Evolutionary conservation across 164 flowering plant genomes (phyloP), one percentile per base, ranked within the genome.

Genomic region (Paratinospora sagittata): DNA sequence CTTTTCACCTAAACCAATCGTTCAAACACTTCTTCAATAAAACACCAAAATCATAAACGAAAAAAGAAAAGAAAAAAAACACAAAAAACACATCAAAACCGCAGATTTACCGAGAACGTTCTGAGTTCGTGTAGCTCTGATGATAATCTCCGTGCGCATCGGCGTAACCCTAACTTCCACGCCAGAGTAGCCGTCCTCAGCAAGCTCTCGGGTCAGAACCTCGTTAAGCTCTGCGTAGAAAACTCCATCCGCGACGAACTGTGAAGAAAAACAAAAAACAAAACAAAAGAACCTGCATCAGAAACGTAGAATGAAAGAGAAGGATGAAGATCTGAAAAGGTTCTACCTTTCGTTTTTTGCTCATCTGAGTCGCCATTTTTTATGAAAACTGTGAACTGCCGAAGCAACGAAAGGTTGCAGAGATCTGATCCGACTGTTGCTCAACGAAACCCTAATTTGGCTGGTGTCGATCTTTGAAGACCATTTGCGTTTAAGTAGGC

Each of bases 81-180:
- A n/a, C n/a, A 63, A 65, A 65, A 27, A 16, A 0, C 26, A 6
- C 17, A 33, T 55, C 23, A 68, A 30, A 30, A 52, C 16, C 63
- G 10, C 17, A 14, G 61, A 67, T 26, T 70, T 37, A 87, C 90
- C 88, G 13, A 85, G 85, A 69, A 87, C 90, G 65, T 87, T 87
- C 34, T 84, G 88, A 36, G 88, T 85, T 8, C 90, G 81, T 13
- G 88, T 87, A 66, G 90, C 90, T 39, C 90, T 70, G 79, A 87
- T 85, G 71, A 87, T 85, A 82, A 86, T 86, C 82, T 85, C 88
- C 1, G 90, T 87, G n/a, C 86, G 85, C 88, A 84, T 81, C 2
- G 88, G 88, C 8, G 87, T 87, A 17, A 84, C 90, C 24, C 88
- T 77, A 43, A 87, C 90, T 68, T 85, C 87, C 12, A 87, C 90